phyloP scores from a whole-genome alignment of 441 rosid genomes.

The Gossypium davidsonii region DNA sequence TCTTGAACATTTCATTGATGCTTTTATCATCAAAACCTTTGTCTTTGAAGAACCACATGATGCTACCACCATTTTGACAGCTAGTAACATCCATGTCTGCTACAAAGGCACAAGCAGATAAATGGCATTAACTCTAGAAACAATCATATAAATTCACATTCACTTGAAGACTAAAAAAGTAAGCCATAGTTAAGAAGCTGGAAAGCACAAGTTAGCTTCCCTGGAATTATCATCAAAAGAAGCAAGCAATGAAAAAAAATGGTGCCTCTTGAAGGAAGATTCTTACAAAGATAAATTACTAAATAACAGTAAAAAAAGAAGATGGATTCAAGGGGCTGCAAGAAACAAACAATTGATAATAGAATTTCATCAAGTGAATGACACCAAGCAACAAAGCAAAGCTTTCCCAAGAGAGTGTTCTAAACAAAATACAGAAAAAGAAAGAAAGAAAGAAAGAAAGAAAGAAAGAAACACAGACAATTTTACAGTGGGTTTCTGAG shows the following conservation, averaged over 20 bases:
- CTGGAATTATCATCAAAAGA: not conserved
- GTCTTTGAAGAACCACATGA: constrained; percentile 76
- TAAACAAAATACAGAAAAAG: not conserved
- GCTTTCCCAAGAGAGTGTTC: not conserved
- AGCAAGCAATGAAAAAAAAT: not conserved
- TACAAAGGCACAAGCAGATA: constrained; percentile 12
- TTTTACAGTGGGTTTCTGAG: not conserved
- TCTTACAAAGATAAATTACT: not conserved
- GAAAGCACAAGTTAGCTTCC: not conserved
- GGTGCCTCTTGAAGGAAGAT: not conserved
- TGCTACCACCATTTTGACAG: constrained; percentile 43
- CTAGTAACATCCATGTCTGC: constrained; percentile 39
- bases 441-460: not conserved
- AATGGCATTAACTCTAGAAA: constrained; percentile 12
- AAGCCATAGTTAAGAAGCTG: not conserved
- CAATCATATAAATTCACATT: not conserved
- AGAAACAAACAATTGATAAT: not conserved
- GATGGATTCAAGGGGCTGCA: not conserved
- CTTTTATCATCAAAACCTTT: constrained; percentile 73
- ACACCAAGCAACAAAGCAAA: not conserved
- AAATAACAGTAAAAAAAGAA: not conserved
- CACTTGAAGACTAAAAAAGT: not conserved
- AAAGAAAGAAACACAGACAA: not conserved
- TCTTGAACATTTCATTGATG: constrained; percentile 58
- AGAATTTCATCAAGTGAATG: not conserved